Conservation (phyloP, 73 alveolate species). For the Paramecium sexaurelia region DNA sequence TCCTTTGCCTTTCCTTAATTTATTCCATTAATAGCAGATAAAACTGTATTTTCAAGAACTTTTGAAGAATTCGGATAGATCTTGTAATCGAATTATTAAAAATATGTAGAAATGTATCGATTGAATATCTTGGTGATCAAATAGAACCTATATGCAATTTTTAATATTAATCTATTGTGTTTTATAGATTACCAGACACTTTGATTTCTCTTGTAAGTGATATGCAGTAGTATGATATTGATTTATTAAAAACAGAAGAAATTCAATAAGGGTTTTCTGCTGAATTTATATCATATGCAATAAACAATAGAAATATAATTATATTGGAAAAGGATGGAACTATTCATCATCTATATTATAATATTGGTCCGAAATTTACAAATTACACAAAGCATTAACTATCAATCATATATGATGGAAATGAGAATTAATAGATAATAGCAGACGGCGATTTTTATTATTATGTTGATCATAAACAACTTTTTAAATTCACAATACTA, state of each 20-base stretch:
- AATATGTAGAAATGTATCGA: neutral
- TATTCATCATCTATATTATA: neutral
- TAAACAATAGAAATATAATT: neutral
- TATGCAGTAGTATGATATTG: neutral
- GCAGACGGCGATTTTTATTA: neutral
- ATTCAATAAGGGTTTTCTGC: neutral
- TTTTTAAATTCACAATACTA: neutral
- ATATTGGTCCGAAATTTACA: neutral
- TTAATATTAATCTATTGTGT: neutral
- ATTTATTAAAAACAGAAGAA: neutral
- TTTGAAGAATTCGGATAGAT: constrained; percentile 7
- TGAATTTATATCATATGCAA: neutral
- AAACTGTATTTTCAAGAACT: constrained; percentile 1
- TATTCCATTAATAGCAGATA: neutral
- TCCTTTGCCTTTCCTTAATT: neutral
- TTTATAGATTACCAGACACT: neutral
- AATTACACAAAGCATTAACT: neutral
- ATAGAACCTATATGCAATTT: neutral
- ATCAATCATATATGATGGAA: neutral
- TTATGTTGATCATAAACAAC: neutral
- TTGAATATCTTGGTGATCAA: neutral
- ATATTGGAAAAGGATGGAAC: neutral
- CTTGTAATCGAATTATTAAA: neutral
- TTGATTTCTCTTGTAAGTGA: neutral
- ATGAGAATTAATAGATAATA: neutral